A percentile compares a stretch with the other conserved stretches of the same genome.
Conservation (phyloP, 164 flowering plant species). For the Berberis thunbergii region DNA sequence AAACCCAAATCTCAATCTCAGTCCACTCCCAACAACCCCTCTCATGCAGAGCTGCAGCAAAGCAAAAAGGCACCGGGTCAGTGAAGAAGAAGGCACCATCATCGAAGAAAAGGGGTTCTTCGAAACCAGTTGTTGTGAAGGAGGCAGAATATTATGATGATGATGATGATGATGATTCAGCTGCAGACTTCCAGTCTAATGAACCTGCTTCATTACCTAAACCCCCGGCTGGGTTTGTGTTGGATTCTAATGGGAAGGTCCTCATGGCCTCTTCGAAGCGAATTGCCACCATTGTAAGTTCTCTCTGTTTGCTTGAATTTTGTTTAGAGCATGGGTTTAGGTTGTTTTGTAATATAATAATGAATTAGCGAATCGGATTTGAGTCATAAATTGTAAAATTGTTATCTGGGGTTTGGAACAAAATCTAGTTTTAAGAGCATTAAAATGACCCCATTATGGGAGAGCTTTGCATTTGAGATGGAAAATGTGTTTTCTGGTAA, state of each 20-base stretch:
- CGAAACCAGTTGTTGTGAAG: neutral
- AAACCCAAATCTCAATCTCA: neutral
- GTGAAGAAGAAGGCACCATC: neutral
- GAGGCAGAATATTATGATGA: neutral
- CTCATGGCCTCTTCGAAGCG: conserved; percentile 66
- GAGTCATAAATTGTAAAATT: no score
- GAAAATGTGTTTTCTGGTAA: no score
- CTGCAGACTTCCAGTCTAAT: conserved; percentile 10
- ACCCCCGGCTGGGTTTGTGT: conserved; percentile 90
- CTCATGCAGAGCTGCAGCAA: neutral
- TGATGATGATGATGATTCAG: conserved; percentile 7
- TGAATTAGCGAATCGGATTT: no score
- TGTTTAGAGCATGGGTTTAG: neutral
- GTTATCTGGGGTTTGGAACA: no score
- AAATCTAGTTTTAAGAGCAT: no score
- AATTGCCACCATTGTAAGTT: conserved; percentile 64
- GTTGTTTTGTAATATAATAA: no score
- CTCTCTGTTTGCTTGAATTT: neutral
- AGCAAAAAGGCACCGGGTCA: neutral
- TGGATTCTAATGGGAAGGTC: conserved; percentile 73
- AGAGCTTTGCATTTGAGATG: no score
- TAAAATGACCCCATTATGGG: no score
- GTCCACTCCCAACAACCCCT: no score
- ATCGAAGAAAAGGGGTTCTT: neutral
- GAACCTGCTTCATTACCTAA: conserved; percentile 53